Percentiles rank a stretch among this genome's conserved stretches.
These are phyloP conservation scores for Erigeron canadensis DNA, from an alignment of 129 eudicot genomes.

Conservation along the genomic window DNA sequence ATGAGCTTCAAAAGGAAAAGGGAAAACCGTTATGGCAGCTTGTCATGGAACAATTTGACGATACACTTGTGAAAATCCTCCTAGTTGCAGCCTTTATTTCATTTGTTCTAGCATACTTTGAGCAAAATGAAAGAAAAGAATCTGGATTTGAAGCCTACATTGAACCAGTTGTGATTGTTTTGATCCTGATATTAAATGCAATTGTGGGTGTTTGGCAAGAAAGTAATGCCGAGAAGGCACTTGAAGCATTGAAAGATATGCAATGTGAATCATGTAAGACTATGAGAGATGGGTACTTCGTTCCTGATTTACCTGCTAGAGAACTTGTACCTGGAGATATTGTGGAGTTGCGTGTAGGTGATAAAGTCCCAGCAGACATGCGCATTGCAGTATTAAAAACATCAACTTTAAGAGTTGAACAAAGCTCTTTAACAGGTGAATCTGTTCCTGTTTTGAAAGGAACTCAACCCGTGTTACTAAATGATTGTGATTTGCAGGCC, in stretches of 20 bases:
- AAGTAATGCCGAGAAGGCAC: slow-evolving; percentile 76
- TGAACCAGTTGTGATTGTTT: slow-evolving; percentile 76
- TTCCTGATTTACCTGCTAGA: slow-evolving; percentile 71
- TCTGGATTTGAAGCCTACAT: slow-evolving; percentile 66
- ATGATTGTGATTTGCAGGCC: slow-evolving; percentile 81
- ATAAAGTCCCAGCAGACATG: slow-evolving; percentile 79
- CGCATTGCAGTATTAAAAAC: slow-evolving; percentile 59
- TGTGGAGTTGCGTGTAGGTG: slow-evolving; percentile 73
- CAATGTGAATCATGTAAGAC: slow-evolving; percentile 74
- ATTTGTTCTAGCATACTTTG: slow-evolving; percentile 59
- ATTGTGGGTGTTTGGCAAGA: slow-evolving; percentile 96
- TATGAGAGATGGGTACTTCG: slow-evolving; percentile 59
- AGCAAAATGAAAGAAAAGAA: slow-evolving; percentile 54
- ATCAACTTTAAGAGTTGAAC: slow-evolving; percentile 76
- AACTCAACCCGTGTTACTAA: slow-evolving; percentile 39
- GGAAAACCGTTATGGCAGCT: slow-evolving; percentile 73
- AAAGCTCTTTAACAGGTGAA: slow-evolving; percentile 90
- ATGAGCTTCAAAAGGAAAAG: slow-evolving; percentile 71
- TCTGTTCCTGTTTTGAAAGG: slow-evolving; percentile 75
- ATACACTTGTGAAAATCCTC: slow-evolving; percentile 72
- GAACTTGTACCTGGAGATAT: slow-evolving; percentile 91
- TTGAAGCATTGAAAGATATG: slow-evolving; percentile 79
- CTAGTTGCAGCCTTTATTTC: slow-evolving; percentile 82
- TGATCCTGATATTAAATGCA: slow-evolving; percentile 74
- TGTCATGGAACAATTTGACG: slow-evolving; percentile 73